Percentiles rank a stretch among this genome's conserved stretches.
phyloP scores from a whole-genome alignment of 441 rosid species.

The Populus hybrid region DNA sequence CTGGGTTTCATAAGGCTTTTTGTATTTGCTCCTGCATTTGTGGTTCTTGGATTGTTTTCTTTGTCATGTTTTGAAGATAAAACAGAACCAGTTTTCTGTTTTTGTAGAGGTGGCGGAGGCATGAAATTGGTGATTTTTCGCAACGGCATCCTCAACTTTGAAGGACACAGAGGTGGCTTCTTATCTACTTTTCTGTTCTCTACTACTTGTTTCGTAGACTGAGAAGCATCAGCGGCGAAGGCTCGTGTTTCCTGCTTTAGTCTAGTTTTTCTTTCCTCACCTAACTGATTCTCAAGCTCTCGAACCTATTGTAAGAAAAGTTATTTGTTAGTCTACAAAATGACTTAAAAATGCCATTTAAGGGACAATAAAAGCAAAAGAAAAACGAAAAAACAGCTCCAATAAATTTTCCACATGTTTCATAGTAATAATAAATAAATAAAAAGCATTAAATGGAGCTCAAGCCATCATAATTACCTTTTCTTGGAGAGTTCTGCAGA shows the following conservation, averaged over 20 bases:
- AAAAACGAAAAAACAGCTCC: background rate
- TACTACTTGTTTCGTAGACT: slow-evolving; percentile 33
- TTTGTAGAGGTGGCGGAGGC: slow-evolving; percentile 46
- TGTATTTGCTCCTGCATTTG: slow-evolving; percentile 24
- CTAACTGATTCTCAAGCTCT: slow-evolving; percentile 77
- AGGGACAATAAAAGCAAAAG: background rate
- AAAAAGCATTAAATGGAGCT: background rate
- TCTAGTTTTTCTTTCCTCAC: slow-evolving; percentile 87
- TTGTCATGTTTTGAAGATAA: slow-evolving; percentile 30
- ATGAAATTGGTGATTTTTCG: slow-evolving; percentile 64
- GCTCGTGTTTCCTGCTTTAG: slow-evolving; percentile 77
- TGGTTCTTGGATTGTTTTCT: slow-evolving; percentile 49
- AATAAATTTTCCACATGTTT: background rate
- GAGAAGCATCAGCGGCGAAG: slow-evolving; percentile 38
- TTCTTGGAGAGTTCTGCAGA: slow-evolving; percentile 71
- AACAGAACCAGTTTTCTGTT: slow-evolving; percentile 33
- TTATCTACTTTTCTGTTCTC: slow-evolving; percentile 40
- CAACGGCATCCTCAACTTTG: slow-evolving; percentile 65
- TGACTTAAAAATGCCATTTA: background rate
- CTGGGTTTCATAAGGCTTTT: slow-evolving; percentile 3
- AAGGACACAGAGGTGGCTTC: slow-evolving; percentile 24
- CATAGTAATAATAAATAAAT: background rate
- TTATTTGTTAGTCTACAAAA: background rate
- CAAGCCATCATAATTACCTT: slow-evolving; percentile 41
- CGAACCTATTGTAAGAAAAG: slow-evolving; percentile 44